Evolutionary conservation across 2,329 filamentous ascomycete species (phyloP).

Genomic region (Penicillium freii): DNA sequence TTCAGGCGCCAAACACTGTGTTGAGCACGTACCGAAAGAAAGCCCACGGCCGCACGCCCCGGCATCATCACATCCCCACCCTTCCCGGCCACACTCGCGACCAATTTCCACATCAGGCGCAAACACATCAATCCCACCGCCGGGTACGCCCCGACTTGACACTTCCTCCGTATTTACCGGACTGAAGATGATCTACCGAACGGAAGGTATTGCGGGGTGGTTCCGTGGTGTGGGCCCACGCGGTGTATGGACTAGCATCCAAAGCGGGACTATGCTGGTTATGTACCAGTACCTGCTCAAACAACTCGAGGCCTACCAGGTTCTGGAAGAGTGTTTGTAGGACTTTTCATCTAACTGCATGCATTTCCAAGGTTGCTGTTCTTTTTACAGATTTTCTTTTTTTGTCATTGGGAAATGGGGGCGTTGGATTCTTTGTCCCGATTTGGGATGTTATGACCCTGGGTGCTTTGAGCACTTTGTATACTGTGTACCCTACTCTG

Average conservation of each 20-base stretch:
- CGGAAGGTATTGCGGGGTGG: conserved; percentile 84
- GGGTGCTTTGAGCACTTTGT: conserved; percentile 11
- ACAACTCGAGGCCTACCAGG: conserved; percentile 62
- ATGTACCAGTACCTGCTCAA: conserved; percentile 86
- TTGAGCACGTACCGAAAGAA: conserved; percentile 31
- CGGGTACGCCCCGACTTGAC: conserved; percentile 75
- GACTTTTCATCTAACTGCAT: conserved; percentile 10
- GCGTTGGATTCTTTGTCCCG: conserved; percentile 18
- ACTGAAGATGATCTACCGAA: conserved; percentile 80
- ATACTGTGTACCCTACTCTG: conserved; percentile 13
- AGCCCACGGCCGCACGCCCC: conserved; percentile 28
- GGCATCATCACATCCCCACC: conserved; percentile 20
- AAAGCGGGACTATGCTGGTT: conserved; percentile 95
- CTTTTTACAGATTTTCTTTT: conserved; percentile 8
- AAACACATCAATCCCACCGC: conserved; percentile 75
- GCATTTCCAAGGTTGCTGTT: conserved; percentile 10
- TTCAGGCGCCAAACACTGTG: conserved; percentile 28
- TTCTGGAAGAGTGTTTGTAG: conserved; percentile 24
- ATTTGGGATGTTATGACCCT: conserved; percentile 9
- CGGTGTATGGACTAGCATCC: conserved; percentile 94
- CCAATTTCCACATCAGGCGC: conserved; percentile 87
- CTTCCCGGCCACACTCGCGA: conserved; percentile 56
- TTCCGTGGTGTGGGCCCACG: conserved; percentile 93
- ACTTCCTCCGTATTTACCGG: conserved; percentile 88
- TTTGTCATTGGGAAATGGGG: conserved; percentile 10